These are phyloP conservation scores for Phaeolepiota aurea DNA, from an alignment of 768 basidiomycete genomes.

Conservation along the genomic window DNA sequence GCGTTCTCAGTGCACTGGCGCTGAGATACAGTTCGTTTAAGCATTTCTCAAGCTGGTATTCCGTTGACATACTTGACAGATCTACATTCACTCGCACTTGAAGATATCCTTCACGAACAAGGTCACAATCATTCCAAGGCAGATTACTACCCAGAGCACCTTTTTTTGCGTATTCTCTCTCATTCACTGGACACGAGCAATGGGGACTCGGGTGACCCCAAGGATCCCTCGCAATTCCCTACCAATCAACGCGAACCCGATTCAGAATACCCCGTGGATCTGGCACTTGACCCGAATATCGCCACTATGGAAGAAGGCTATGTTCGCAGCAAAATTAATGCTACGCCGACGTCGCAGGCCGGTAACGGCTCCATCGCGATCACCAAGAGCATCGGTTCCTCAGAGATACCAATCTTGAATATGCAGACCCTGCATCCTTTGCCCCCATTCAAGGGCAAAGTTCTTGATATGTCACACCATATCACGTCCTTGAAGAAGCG, in stretches of 20 bases:
- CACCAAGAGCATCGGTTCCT: too few relatives aligned
- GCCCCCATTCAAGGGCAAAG: too few relatives aligned
- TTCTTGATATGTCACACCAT: not conserved
- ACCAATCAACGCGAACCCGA: too few relatives aligned
- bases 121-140: conserved; percentile 40
- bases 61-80: conserved; percentile 23
- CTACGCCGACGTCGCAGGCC: too few relatives aligned
- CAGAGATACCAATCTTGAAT: too few relatives aligned
- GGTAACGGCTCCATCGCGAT: not conserved
- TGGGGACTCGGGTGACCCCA: not conserved
- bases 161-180: conserved; percentile 54
- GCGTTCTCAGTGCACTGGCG: conserved; percentile 52
- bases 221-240: too few relatives aligned
- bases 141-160: conserved; percentile 43
- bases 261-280: not conserved
- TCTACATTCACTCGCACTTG: conserved; percentile 56
- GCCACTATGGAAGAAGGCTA: not conserved
- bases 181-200: conserved; percentile 27
- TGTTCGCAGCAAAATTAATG: not conserved
- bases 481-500: conserved; percentile 7
- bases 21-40: conserved; percentile 41
- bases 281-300: not conserved
- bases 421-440: too few relatives aligned
- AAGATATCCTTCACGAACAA: conserved; percentile 53
- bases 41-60: conserved; percentile 7